These are phyloP conservation scores for Kodamaea alishanica DNA, from an alignment of 1,139 yeast species.

Conservation along the genomic window DNA sequence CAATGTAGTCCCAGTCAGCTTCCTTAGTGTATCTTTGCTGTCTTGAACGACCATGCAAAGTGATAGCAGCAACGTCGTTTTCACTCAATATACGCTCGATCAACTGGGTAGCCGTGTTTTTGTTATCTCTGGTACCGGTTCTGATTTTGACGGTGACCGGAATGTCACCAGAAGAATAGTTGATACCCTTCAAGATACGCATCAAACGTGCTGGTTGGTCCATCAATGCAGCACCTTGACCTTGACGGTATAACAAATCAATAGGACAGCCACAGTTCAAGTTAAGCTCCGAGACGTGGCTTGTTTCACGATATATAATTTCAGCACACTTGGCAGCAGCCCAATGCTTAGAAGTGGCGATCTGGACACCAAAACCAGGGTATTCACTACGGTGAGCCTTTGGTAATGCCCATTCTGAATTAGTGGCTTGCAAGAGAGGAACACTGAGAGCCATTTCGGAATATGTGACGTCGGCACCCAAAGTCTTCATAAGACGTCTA, in stretches of 20 bases:
- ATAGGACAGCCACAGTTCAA: slow-evolving; percentile 97
- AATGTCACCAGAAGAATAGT: slow-evolving; percentile 78
- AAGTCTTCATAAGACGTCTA: slow-evolving; percentile 83
- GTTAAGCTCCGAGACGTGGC: slow-evolving; percentile 71
- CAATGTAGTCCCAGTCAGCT: slow-evolving; percentile 91
- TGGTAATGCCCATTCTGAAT: slow-evolving; percentile 96
- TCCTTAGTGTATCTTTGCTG: slow-evolving; percentile 89
- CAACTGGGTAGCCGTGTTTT: slow-evolving; percentile 78
- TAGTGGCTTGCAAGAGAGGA: slow-evolving; percentile 84
- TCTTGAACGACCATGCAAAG: slow-evolving; percentile 93
- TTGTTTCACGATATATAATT: slow-evolving; percentile 54
- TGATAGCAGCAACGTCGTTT: slow-evolving; percentile 84
- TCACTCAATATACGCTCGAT: slow-evolving; percentile 69
- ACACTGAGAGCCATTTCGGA: slow-evolving; percentile 91
- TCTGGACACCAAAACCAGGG: slow-evolving; percentile 91
- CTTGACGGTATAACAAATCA: slow-evolving; percentile 84
- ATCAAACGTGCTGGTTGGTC: slow-evolving; percentile 83
- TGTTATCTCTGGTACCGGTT: slow-evolving; percentile 82
- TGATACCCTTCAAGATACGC: slow-evolving; percentile 84
- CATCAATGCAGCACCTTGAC: slow-evolving; percentile 92
- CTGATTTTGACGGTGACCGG: slow-evolving; percentile 92
- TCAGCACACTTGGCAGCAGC: slow-evolving; percentile 92
- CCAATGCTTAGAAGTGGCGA: slow-evolving; percentile 91
- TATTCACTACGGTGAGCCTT: slow-evolving; percentile 79
- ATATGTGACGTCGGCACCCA: slow-evolving; percentile 92